These are phyloP conservation scores for Lodderomyces margitis DNA, from an alignment of 1,139 yeast genomes.

Conservation along the genomic window DNA sequence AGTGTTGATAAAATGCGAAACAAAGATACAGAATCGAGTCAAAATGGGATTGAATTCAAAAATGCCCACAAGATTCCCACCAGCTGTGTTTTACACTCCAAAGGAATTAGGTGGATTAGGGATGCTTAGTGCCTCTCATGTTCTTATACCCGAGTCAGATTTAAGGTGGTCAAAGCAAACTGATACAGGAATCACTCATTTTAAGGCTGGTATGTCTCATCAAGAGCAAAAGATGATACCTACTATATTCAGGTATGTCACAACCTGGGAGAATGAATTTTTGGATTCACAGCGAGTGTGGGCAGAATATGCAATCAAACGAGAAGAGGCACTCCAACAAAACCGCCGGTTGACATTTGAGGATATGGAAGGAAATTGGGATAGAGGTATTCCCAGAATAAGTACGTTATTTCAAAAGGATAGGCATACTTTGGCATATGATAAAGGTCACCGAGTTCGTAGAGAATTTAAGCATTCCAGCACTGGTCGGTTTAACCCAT, in stretches of 20 bases:
- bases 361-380: constrained; percentile 94
- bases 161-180: constrained; percentile 90
- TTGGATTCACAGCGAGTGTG: constrained; percentile 93
- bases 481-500: constrained; percentile 73
- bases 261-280: constrained; percentile 97
- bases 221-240: constrained; percentile 83
- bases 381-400: constrained; percentile 93
- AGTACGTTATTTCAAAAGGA: constrained; percentile 95
- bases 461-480: constrained; percentile 75
- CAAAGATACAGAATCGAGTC: constrained; percentile 90
- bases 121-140: constrained; percentile 96
- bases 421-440: constrained; percentile 90
- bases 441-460: constrained; percentile 88
- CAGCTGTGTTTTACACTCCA: constrained; percentile 97
- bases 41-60: constrained; percentile 94
- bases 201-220: constrained; percentile 90
- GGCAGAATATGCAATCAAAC: constrained; percentile 92
- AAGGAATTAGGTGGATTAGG: constrained; percentile 97
- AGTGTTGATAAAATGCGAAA: constrained; percentile 84
- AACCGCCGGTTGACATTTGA: constrained; percentile 87
- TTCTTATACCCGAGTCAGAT: constrained; percentile 91
- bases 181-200: constrained; percentile 91
- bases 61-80: constrained; percentile 98
- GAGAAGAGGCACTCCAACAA: constrained; percentile 84
- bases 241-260: constrained; percentile 85